Evolutionary conservation across 2,329 filamentous ascomycete genomes (phyloP).

Genomic region (Zopfia rhizophila): DNA sequence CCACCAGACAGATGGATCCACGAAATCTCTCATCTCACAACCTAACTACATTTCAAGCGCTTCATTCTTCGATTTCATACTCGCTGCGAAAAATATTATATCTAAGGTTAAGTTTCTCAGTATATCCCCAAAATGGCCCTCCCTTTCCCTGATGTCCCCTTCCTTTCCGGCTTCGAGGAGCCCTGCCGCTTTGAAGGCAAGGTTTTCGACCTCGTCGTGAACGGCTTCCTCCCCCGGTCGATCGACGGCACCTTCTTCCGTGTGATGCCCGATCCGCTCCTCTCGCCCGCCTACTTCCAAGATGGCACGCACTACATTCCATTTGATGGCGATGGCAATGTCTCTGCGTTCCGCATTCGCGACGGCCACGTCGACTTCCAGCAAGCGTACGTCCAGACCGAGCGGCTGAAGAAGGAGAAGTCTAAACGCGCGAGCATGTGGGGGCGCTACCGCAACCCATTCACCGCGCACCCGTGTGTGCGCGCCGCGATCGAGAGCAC

Average conservation of each 20-base stretch:
- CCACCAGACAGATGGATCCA: no score
- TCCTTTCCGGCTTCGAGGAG: slow-evolving; percentile 26
- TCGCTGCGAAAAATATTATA: no score
- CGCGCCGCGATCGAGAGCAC: slow-evolving; percentile 17
- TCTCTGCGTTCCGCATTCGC: slow-evolving; percentile 42
- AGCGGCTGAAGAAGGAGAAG: slow-evolving; percentile 36
- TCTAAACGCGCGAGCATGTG: slow-evolving; percentile 7
- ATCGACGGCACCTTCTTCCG: slow-evolving; percentile 33
- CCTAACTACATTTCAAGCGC: no score
- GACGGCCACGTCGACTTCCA: slow-evolving; percentile 40
- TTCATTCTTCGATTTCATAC: no score
- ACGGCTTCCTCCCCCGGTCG: slow-evolving; percentile 23
- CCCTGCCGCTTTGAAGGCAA: slow-evolving; percentile 29
- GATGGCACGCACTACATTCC: slow-evolving; percentile 21
- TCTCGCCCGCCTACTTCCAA: slow-evolving; percentile 26
- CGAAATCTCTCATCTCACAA: no score
- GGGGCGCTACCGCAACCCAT: slow-evolving; percentile 18
- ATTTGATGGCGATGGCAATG: slow-evolving; percentile 42
- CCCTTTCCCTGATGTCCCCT: no score
- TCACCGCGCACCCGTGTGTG: slow-evolving; percentile 34
- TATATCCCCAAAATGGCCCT: no score
- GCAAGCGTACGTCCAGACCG: slow-evolving; percentile 42
- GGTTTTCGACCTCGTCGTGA: slow-evolving; percentile 19
- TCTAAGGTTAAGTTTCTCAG: no score
- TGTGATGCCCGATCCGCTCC: slow-evolving; percentile 36